phyloP scores from a whole-genome alignment of 371 early-diverging fungal genomes.

The Apophysomyces variabilis region DNA sequence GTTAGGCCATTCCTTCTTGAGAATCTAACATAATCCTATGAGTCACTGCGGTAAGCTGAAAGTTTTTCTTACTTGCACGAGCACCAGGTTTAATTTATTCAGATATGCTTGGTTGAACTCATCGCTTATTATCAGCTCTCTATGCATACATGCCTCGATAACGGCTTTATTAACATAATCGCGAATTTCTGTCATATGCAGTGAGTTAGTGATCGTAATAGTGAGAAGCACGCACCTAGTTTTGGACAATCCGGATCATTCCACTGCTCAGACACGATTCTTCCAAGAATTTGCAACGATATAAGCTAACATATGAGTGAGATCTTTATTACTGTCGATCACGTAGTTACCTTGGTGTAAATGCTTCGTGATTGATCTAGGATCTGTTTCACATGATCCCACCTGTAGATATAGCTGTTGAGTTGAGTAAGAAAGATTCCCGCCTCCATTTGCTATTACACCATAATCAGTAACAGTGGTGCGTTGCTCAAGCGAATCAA shows the following conservation, averaged over 20 bases:
- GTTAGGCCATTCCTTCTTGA: constrained; percentile 99
- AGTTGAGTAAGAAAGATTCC: constrained; percentile 80
- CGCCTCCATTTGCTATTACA: constrained; percentile 69
- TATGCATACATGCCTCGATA: constrained; percentile 45
- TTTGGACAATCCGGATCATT: constrained; percentile 85
- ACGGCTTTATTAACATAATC: constrained; percentile 82
- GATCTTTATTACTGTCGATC: not conserved
- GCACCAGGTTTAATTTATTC: constrained; percentile 84
- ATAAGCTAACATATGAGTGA: constrained; percentile 69
- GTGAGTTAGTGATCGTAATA: too few relatives aligned
- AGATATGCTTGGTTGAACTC: constrained; percentile 67
- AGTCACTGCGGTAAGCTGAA: not conserved
- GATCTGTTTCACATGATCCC: constrained; percentile 91
- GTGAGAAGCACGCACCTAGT: constrained; percentile 55
- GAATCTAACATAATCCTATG: constrained; percentile 63
- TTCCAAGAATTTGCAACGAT: constrained; percentile 91
- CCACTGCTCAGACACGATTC: constrained; percentile 93
- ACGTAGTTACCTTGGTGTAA: constrained; percentile 75
- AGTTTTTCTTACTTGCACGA: constrained; percentile 74
- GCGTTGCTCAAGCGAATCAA: too few relatives aligned
- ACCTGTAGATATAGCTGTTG: constrained; percentile 90
- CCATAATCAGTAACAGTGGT: too few relatives aligned
- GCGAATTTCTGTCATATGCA: constrained; percentile 46
- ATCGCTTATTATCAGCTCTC: constrained; percentile 24
- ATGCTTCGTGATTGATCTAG: constrained; percentile 74